phyloP scores from a whole-genome alignment of 257 asterid species.

The Solanum raphanifolium region DNA sequence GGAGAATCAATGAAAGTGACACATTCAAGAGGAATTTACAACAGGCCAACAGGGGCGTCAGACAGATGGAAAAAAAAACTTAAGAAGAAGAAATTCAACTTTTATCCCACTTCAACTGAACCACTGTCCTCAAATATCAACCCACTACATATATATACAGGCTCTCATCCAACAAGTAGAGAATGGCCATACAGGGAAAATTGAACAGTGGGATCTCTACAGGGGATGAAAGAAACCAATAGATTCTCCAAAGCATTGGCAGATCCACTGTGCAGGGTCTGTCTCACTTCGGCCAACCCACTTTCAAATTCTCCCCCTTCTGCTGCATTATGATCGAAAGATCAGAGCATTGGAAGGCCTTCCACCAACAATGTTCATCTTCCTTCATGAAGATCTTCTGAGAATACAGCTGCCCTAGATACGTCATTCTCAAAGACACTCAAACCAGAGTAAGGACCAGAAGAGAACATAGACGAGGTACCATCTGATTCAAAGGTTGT shows the following conservation, averaged over 20 bases:
- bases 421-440: conserved; percentile 59
- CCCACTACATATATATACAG: conserved; percentile 29
- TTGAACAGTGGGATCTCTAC: conserved; percentile 32
- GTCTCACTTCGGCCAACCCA: not conserved
- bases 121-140: conserved; percentile 1
- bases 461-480: conserved; percentile 84
- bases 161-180: conserved; percentile 37
- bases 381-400: conserved; percentile 98
- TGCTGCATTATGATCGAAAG: not conserved
- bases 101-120: not conserved
- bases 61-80: not conserved
- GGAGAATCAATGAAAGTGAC: not conserved
- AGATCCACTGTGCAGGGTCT: not conserved
- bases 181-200: conserved; percentile 26
- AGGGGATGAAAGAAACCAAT: conserved; percentile 20
- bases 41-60: not conserved
- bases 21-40: not conserved
- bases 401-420: conserved; percentile 56
- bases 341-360: not conserved
- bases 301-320: not conserved
- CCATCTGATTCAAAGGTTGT: conserved; percentile 89
- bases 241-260: not conserved
- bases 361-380: conserved; percentile 25
- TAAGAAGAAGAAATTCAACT: not conserved
- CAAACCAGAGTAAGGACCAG: conserved; percentile 84